Evolutionary conservation across 1,284 basidiomycete species (phyloP).

Genomic region (Sutorius eximius): DNA sequence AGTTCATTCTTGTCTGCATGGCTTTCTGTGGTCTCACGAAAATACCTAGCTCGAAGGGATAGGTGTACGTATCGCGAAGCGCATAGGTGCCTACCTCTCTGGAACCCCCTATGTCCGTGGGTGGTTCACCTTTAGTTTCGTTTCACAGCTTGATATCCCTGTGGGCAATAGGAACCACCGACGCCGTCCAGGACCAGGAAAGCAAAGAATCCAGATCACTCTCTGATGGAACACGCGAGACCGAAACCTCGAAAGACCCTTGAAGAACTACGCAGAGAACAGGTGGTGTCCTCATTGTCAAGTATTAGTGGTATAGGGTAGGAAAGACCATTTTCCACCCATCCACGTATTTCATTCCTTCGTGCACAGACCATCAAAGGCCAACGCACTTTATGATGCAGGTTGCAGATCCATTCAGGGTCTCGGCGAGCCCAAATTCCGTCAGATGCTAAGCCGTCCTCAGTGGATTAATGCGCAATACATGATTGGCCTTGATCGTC

Average conservation of each 20-base stretch:
- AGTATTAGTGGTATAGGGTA: slow-evolving; percentile 26
- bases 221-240: not conserved
- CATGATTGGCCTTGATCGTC: slow-evolving; percentile 37
- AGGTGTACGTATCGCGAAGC: slow-evolving; percentile 42
- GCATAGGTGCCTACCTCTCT: slow-evolving; percentile 43
- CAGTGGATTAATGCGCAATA: slow-evolving; percentile 43
- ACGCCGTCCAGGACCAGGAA: slow-evolving; percentile 14
- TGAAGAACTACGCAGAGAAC: slow-evolving; percentile 20
- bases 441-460: slow-evolving; percentile 35
- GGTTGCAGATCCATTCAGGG: slow-evolving; percentile 49
- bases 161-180: slow-evolving; percentile 17
- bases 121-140: slow-evolving; percentile 14
- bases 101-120: slow-evolving; percentile 39
- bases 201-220: not conserved
- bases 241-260: slow-evolving; percentile 21
- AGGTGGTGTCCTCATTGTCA: slow-evolving; percentile 18
- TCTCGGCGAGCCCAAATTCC: slow-evolving; percentile 41
- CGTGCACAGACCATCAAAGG: slow-evolving; percentile 38
- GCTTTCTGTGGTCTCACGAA: slow-evolving; percentile 9
- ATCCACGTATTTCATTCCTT: not conserved
- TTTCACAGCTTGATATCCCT: slow-evolving; percentile 4
- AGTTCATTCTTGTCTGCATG: slow-evolving; percentile 7
- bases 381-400: slow-evolving; percentile 43
- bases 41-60: slow-evolving; percentile 42
- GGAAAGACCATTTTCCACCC: slow-evolving; percentile 19